A percentile compares a stretch with the other conserved stretches of the same genome.
These are phyloP conservation scores for Pseudohalonectria lignicola DNA, from an alignment of 2,329 filamentous ascomycete genomes.

Conservation along the genomic window DNA sequence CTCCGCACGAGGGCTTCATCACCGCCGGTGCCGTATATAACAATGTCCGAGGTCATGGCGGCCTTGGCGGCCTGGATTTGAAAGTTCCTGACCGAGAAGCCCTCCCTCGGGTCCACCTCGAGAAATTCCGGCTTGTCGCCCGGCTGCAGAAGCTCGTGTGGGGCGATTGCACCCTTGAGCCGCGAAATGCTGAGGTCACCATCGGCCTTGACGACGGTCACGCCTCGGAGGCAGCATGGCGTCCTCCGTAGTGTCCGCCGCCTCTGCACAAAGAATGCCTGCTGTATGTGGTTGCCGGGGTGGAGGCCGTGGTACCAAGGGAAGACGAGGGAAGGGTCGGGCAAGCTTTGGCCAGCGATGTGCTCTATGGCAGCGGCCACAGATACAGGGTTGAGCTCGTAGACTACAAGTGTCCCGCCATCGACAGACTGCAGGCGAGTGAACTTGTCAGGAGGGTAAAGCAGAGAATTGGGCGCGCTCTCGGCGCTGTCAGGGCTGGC, in stretches of 20 bases:
- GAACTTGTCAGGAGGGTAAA: constrained; percentile 63
- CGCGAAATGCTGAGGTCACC: constrained; percentile 64
- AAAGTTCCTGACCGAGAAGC: constrained; percentile 94
- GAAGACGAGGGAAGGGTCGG: constrained; percentile 77
- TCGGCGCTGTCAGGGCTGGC: constrained; percentile 41
- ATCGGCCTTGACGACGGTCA: constrained; percentile 83
- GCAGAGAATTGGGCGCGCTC: constrained; percentile 53
- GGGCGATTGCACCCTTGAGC: constrained; percentile 77
- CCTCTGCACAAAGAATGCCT: constrained; percentile 77
- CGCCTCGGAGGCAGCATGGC: constrained; percentile 65
- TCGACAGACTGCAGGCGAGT: constrained; percentile 28
- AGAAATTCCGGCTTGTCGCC: constrained; percentile 51
- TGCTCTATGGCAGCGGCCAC: constrained; percentile 68
- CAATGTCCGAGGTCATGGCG: constrained; percentile 79
- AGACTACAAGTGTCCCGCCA: constrained; percentile 47
- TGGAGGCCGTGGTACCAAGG: constrained; percentile 95
- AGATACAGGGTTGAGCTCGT: constrained; percentile 57
- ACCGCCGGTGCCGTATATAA: constrained; percentile 86
- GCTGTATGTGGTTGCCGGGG: constrained; percentile 76
- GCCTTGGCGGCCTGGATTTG: constrained; percentile 89
- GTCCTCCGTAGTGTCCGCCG: constrained; percentile 59
- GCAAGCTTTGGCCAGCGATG: constrained; percentile 67
- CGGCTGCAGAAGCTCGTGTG: constrained; percentile 63
- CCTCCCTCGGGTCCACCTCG: constrained; percentile 75
- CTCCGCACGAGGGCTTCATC: constrained; percentile 49